phyloP scores from a whole-genome alignment of 345 rosid species.

The Linum lewisii region DNA sequence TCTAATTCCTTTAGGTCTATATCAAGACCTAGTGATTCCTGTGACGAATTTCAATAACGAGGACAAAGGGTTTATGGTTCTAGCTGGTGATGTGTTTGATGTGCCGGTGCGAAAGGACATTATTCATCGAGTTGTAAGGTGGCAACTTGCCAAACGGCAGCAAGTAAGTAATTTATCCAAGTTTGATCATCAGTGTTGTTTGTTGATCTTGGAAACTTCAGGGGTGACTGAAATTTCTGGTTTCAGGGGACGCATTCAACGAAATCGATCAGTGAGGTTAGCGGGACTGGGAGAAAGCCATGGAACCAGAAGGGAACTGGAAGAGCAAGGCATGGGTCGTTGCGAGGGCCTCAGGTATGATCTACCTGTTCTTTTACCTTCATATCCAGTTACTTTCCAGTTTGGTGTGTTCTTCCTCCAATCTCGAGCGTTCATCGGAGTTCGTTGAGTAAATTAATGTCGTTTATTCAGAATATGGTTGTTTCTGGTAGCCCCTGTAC shows the following conservation, averaged over 20 bases:
- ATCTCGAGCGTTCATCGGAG: too few species aligned
- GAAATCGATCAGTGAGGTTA: slow-evolving; percentile 86
- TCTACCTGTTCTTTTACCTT: neutral
- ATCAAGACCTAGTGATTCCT: slow-evolving; percentile 72
- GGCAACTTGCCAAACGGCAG: slow-evolving; percentile 89
- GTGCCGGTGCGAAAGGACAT: slow-evolving; percentile 90
- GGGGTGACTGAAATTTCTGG: neutral
- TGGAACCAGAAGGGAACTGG: slow-evolving; percentile 86
- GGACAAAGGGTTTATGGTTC: slow-evolving; percentile 73
- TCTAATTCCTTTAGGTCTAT: slow-evolving; percentile 33
- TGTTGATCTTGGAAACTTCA: slow-evolving; percentile 1
- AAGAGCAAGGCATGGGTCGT: slow-evolving; percentile 80
- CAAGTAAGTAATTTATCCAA: slow-evolving; percentile 39
- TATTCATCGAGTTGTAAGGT: slow-evolving; percentile 71
- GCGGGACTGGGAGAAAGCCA: slow-evolving; percentile 93
- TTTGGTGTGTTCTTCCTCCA: neutral
- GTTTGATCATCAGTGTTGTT: neutral
- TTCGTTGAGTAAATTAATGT: too few species aligned
- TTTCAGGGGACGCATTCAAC: slow-evolving; percentile 89
- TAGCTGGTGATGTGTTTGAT: slow-evolving; percentile 92
- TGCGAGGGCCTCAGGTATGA: slow-evolving; percentile 82
- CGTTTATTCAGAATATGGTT: too few species aligned
- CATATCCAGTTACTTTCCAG: neutral
- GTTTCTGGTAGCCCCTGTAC: too few species aligned
- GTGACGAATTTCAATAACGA: slow-evolving; percentile 67